Evolutionary conservation across 2,329 filamentous ascomycete species (phyloP).

Genomic region (Ophiostoma quercus): DNA sequence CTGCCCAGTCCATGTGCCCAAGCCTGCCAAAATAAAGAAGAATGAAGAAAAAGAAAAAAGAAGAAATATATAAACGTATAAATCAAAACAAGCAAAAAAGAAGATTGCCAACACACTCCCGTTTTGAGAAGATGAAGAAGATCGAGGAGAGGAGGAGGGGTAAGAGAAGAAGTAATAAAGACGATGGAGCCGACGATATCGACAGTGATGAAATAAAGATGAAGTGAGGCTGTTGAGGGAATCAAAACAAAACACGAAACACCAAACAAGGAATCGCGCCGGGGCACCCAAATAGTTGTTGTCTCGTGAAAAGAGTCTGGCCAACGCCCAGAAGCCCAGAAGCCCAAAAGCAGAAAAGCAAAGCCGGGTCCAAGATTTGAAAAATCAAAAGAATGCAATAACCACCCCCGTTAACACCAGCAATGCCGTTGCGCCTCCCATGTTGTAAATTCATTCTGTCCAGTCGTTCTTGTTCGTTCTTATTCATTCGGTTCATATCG

Average conservation of each 20-base stretch:
- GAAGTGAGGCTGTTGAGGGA: constrained; percentile 7
- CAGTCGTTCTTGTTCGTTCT: background rate
- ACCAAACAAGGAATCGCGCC: background rate
- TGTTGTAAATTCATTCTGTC: background rate
- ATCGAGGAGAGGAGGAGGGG: background rate
- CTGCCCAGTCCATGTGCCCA: constrained; percentile 26
- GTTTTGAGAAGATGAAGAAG: background rate
- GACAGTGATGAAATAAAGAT: constrained; percentile 7
- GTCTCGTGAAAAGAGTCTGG: constrained; percentile 24
- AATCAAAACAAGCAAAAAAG: constrained; percentile 23
- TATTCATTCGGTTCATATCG: background rate
- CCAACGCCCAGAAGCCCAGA: constrained; percentile 8
- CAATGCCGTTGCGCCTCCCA: constrained; percentile 8
- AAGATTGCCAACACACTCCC: constrained; percentile 17
- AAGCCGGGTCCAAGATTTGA: background rate
- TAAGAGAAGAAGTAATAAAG: constrained; percentile 19
- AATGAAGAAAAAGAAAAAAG: constrained; percentile 21
- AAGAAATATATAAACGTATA: constrained; percentile 22
- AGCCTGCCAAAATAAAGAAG: constrained; percentile 26
- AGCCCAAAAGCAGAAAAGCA: background rate
- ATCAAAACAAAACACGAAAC: constrained; percentile 19
- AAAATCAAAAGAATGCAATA: constrained; percentile 15
- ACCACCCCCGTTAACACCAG: constrained; percentile 11
- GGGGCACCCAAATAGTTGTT: constrained; percentile 17
- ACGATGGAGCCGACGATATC: constrained; percentile 6